These are phyloP conservation scores for Apiospora phragmitis DNA, from an alignment of 2,329 filamentous ascomycete genomes.

Conservation along the genomic window DNA sequence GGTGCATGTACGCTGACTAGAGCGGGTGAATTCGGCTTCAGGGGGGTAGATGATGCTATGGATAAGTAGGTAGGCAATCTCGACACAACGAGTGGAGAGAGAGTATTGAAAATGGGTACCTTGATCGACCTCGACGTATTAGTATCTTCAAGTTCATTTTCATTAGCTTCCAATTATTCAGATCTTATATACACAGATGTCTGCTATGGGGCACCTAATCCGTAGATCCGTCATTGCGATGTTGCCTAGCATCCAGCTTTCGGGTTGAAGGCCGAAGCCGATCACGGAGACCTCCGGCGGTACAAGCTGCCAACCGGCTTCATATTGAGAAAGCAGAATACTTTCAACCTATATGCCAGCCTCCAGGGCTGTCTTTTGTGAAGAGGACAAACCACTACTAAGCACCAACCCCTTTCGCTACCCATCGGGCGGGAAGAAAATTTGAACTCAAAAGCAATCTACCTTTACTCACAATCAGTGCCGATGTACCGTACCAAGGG, in stretches of 20 bases:
- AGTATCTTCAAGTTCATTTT: not conserved
- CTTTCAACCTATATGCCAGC: not conserved
- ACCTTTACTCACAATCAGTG: not conserved
- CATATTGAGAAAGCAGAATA: too few relatives aligned
- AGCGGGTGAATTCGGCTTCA: not conserved
- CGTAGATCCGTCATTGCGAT: not conserved
- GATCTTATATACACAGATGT: not conserved
- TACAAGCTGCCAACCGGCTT: not conserved
- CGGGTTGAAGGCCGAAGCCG: not conserved
- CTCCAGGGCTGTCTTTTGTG: not conserved
- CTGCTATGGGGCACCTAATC: not conserved
- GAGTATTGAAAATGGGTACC: not conserved
- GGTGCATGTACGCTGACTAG: not conserved
- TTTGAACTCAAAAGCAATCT: not conserved
- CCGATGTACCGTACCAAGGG: not conserved
- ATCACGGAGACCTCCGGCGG: not conserved
- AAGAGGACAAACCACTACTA: not conserved
- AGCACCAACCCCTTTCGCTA: not conserved
- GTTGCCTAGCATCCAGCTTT: not conserved
- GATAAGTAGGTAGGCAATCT: not conserved
- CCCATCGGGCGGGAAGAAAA: not conserved
- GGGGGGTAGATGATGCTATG: not conserved
- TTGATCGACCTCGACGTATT: not conserved
- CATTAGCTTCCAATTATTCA: not conserved
- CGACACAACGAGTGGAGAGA: not conserved